Percentiles rank a stretch among this genome's conserved stretches.
Evolutionary conservation across 768 basidiomycete genomes (phyloP).

Genomic region (Tylopilus plumbeoviolaceoides): DNA sequence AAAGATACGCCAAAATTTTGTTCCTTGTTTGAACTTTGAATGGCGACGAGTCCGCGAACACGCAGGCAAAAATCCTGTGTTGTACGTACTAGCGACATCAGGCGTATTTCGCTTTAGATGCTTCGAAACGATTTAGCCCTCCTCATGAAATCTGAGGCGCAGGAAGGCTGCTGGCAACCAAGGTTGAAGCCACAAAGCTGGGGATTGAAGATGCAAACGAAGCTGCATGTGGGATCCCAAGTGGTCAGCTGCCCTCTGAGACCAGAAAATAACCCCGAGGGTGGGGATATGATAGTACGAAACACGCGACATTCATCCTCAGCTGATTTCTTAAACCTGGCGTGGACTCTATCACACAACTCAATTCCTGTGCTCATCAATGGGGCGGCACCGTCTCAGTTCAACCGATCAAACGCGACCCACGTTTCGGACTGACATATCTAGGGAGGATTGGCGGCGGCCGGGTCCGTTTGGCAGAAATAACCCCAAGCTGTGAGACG

Average conservation of each 20-base stretch:
- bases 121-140: not conserved
- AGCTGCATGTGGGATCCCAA: not conserved
- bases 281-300: too few relatives aligned
- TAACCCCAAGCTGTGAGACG: not conserved
- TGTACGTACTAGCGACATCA: slow-evolving; percentile 9
- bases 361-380: not conserved
- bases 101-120: not conserved
- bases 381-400: too few relatives aligned
- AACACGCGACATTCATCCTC: not conserved
- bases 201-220: not conserved
- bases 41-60: not conserved
- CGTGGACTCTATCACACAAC: not conserved
- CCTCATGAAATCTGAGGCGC: not conserved
- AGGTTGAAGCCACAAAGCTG: not conserved
- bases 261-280: not conserved
- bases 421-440: not conserved
- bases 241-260: not conserved
- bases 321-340: not conserved
- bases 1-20: not conserved
- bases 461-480: too few relatives aligned
- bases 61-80: not conserved
- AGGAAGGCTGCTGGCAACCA: not conserved
- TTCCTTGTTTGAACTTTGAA: slow-evolving; percentile 24
- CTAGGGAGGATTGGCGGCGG: not conserved
- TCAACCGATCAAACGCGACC: not conserved